These are phyloP conservation scores for Thalassiosira ordinaria DNA, from an alignment of 352 stramenopile species.

Conservation along the genomic window DNA sequence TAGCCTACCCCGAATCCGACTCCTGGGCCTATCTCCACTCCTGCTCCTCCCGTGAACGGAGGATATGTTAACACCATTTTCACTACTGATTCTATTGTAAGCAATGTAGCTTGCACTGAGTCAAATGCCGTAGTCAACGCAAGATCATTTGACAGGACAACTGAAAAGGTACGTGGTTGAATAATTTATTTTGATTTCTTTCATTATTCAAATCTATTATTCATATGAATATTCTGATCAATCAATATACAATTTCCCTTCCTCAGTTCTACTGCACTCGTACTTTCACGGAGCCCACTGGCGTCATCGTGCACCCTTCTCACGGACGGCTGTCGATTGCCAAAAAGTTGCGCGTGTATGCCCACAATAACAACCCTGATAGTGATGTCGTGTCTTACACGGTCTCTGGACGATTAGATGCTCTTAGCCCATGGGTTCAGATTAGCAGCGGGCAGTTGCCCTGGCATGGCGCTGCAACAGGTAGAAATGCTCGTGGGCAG, in stretches of 20 bases:
- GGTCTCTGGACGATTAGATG: not conserved
- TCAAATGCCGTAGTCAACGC: not conserved
- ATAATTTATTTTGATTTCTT: too few species aligned
- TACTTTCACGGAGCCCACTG: too few species aligned
- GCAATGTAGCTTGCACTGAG: not conserved
- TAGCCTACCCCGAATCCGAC: too few species aligned
- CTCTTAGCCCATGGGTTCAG: not conserved
- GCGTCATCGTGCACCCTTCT: not conserved
- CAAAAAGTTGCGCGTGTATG: conserved; percentile 28
- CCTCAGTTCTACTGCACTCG: too few species aligned
- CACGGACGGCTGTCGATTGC: not conserved
- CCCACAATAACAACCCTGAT: conserved; percentile 20
- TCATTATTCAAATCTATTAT: too few species aligned
- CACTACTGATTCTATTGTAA: not conserved
- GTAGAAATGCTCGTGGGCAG: not conserved
- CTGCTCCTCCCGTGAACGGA: not conserved
- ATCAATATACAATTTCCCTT: too few species aligned
- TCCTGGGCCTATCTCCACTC: not conserved
- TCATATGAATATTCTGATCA: too few species aligned
- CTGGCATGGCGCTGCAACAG: not conserved
- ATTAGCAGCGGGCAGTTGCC: not conserved
- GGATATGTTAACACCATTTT: not conserved
- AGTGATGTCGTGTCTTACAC: conserved; percentile 35
- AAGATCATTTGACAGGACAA: not conserved
- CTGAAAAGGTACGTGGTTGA: too few species aligned